These are phyloP conservation scores for Tricholoma terreum DNA, from an alignment of 768 basidiomycete species.

Conservation along the genomic window DNA sequence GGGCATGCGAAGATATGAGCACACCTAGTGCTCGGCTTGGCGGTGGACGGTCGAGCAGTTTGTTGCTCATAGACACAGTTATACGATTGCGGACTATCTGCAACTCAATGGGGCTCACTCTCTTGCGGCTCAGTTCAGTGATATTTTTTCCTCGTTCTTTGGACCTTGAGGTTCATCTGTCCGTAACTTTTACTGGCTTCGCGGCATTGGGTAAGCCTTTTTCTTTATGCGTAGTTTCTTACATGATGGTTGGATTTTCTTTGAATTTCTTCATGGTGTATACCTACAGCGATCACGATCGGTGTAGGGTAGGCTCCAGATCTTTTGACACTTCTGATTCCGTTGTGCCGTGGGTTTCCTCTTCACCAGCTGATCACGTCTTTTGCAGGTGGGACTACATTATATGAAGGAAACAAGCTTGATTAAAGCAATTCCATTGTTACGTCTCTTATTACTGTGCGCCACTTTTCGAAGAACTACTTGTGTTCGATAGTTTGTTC, in stretches of 20 bases:
- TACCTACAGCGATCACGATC: conserved; percentile 39
- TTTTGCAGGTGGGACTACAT: not conserved
- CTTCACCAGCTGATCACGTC: not conserved
- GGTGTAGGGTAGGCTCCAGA: conserved; percentile 68
- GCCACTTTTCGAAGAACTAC: no score
- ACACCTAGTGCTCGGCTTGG: conserved; percentile 45
- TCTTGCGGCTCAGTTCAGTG: conserved; percentile 56
- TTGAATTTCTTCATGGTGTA: conserved; percentile 95
- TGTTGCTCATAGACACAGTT: conserved; percentile 87
- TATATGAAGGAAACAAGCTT: no score
- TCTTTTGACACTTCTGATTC: conserved; percentile 60
- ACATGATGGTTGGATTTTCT: conserved; percentile 56
- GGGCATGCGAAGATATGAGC: conserved; percentile 78
- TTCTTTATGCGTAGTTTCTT: conserved; percentile 15
- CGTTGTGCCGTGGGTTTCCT: not conserved
- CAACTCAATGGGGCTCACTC: conserved; percentile 95
- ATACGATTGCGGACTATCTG: conserved; percentile 70
- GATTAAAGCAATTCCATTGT: no score
- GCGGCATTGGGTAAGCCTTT: not conserved
- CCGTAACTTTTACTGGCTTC: no score
- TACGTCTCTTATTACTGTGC: no score
- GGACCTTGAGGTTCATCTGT: not conserved
- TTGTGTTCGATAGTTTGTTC: no score
- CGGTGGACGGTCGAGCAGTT: conserved; percentile 36
- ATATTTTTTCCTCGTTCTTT: conserved; percentile 33